A percentile compares a stretch with the other conserved stretches of the same genome.
phyloP scores from a whole-genome alignment of 441 rosid genomes.

The Gossypium aridum region DNA sequence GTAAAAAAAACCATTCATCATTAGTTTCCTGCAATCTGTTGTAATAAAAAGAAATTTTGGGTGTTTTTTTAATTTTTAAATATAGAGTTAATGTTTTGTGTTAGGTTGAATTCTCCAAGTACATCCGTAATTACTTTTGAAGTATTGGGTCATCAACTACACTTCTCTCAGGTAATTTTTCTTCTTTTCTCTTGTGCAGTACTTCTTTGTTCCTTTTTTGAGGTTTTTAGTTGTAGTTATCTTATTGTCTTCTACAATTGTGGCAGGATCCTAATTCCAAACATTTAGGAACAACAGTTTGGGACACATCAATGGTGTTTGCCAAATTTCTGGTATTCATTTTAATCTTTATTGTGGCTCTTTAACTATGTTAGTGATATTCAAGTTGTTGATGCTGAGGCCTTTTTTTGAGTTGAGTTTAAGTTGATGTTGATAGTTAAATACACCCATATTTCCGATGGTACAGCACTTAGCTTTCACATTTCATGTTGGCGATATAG shows the following conservation, averaged over 20 bases:
- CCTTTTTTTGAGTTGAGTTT: neutral
- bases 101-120: conserved; percentile 87
- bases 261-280: conserved; percentile 93
- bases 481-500: neutral
- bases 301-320: conserved; percentile 98
- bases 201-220: neutral
- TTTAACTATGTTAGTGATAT: neutral
- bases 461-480: neutral
- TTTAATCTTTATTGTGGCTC: neutral
- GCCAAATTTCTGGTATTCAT: conserved; percentile 71
- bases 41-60: neutral
- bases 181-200: conserved; percentile 1
- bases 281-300: conserved; percentile 96
- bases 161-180: conserved; percentile 63
- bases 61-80: neutral
- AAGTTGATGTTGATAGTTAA: neutral
- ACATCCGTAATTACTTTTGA: conserved; percentile 63
- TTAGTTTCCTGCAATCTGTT: neutral
- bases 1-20: neutral
- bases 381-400: neutral
- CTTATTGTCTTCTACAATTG: conserved; percentile 10
- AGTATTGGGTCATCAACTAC: conserved; percentile 67
- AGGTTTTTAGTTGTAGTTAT: neutral
- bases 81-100: neutral
- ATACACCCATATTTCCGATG: neutral